phyloP scores from a whole-genome alignment of 2,329 filamentous ascomycete species.

The Aspergillus niger region DNA sequence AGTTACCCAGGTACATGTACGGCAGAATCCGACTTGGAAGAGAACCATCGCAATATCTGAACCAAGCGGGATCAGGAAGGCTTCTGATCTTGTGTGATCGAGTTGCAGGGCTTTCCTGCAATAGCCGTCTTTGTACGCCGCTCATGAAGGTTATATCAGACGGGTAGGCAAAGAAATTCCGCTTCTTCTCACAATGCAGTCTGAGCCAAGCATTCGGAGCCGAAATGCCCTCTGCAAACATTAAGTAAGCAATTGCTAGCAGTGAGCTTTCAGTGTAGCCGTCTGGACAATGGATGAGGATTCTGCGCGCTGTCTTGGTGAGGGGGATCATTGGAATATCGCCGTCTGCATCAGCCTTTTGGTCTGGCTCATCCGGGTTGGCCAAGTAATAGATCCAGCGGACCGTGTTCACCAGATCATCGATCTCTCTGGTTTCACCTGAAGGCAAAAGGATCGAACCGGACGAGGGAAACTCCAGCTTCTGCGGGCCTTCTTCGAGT shows the following conservation, averaged over 20 bases:
- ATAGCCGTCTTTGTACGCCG: constrained; percentile 71
- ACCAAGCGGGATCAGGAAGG: constrained; percentile 69
- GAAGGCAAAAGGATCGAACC: constrained; percentile 87
- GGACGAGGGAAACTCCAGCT: constrained; percentile 85
- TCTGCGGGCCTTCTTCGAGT: constrained; percentile 53
- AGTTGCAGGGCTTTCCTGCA: constrained; percentile 54
- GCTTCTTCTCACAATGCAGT: constrained; percentile 74
- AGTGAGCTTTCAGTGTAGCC: constrained; percentile 95
- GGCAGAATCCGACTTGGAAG: constrained; percentile 84
- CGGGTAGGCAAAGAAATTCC: constrained; percentile 96
- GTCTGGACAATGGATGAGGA: constrained; percentile 91
- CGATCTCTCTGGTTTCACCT: constrained; percentile 79
- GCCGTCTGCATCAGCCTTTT: constrained; percentile 53
- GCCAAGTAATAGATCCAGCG: constrained; percentile 86
- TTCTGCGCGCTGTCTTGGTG: constrained; percentile 58
- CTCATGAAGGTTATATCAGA: constrained; percentile 84
- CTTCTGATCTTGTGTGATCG: constrained; percentile 26
- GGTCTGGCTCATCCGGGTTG: constrained; percentile 56
- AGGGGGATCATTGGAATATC: constrained; percentile 57
- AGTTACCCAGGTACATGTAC: constrained; percentile 95
- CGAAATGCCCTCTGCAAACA: constrained; percentile 81
- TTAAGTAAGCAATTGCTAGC: constrained; percentile 86
- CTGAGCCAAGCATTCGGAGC: constrained; percentile 85
- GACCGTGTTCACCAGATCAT: constrained; percentile 82
- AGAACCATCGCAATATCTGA: constrained; percentile 81